Evolutionary conservation across 2,329 filamentous ascomycete species (phyloP), one percentile per base, ranked within the genome.

Genomic region (Mycosphaerella arachidis): DNA sequence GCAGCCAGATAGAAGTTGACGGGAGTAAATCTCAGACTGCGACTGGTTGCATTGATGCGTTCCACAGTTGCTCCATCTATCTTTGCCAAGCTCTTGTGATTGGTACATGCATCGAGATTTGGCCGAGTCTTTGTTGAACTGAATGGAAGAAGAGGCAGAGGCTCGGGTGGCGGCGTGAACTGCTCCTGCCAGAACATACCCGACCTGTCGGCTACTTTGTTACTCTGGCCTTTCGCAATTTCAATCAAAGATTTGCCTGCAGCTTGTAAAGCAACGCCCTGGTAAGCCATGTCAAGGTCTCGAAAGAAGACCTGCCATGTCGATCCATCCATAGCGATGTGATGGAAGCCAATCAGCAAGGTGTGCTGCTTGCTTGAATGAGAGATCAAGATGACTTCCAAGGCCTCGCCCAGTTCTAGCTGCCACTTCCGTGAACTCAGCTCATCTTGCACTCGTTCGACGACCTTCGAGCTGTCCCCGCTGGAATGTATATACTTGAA

Each of bases 1-100:
- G 66, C 69, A 5, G 72, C 68, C 4, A 79, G 66, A 62, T 74
- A 71, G 61, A 77, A 72, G 54, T 77, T 72, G 53, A 75, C 73
- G 2, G 59, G 18, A 8, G 63, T 66, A 27, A 60, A 52, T 4
- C 58, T 50, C 13, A 60, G 55, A 31, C 57, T 48, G 37, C 57
- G 52, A 54, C 59, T 57, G 18, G 53, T 30, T 12, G 10, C 12
- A 27, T 59, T 60, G 55, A 66, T 62, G 18, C 59, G 58, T 20
- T 60, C 48, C 6, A 31, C 57, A 13, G 55, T 43, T 12, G 27
- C 9, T 16, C 53, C 57, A 6, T 55, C 55, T 5, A 62, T 24
- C 13, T 57, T 37, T 18, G 24, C 33, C 6, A 56, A 31, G 13
- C 37, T 55, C 18, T 33, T 60, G 24, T 62, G 52, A 12, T 61